Evolutionary conservation across 345 rosid species (phyloP).

Genomic region (Camelina hispida): DNA sequence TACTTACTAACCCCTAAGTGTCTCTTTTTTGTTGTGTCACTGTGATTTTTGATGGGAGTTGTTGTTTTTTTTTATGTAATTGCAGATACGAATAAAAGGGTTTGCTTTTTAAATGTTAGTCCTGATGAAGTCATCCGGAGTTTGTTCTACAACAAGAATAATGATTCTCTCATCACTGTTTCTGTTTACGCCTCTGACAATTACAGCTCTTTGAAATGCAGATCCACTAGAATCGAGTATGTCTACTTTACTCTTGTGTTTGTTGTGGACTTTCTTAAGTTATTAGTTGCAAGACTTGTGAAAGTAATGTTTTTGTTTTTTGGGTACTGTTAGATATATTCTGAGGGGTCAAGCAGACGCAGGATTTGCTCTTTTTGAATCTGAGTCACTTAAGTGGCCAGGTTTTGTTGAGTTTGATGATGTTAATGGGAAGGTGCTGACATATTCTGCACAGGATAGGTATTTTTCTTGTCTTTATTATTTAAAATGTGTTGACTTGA

Average conservation of each 20-base stretch:
- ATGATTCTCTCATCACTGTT: slow-evolving; percentile 90
- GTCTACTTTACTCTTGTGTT: slow-evolving; percentile 28
- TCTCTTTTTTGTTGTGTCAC: background rate
- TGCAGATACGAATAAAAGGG: slow-evolving; percentile 78
- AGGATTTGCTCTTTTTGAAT: slow-evolving; percentile 84
- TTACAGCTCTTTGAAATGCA: slow-evolving; percentile 89
- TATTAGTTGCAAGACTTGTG: slow-evolving; percentile 1
- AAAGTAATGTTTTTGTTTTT: background rate
- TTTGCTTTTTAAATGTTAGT: slow-evolving; percentile 78
- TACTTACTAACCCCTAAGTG: no score
- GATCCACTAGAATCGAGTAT: slow-evolving; percentile 86
- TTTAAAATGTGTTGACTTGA: slow-evolving; percentile 10
- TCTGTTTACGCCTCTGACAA: slow-evolving; percentile 86
- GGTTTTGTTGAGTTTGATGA: slow-evolving; percentile 94
- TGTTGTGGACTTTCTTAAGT: background rate
- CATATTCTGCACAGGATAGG: slow-evolving; percentile 87
- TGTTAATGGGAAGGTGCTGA: slow-evolving; percentile 85
- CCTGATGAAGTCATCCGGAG: slow-evolving; percentile 91
- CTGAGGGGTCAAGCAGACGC: slow-evolving; percentile 71
- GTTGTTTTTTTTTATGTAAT: background rate
- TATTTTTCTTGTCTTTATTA: slow-evolving; percentile 30
- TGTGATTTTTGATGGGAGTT: slow-evolving; percentile 50
- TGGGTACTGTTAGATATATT: slow-evolving; percentile 58
- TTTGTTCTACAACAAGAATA: slow-evolving; percentile 85
- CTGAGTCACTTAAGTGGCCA: slow-evolving; percentile 89